These are phyloP conservation scores for Diplodia corticola DNA, from an alignment of 2,329 filamentous ascomycete species.

Conservation along the genomic window DNA sequence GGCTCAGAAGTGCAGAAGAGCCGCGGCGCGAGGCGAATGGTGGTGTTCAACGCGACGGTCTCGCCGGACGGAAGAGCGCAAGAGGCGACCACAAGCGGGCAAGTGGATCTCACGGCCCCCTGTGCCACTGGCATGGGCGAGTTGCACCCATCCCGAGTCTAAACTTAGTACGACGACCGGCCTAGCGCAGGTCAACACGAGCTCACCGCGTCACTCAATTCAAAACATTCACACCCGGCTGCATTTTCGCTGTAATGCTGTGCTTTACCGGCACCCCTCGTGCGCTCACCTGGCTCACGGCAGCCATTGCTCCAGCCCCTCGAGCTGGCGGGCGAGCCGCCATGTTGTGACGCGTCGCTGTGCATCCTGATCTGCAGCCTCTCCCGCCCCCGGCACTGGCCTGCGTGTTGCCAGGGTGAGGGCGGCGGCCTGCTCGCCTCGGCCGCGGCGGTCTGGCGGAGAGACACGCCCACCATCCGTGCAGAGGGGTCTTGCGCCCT, in stretches of 20 bases:
- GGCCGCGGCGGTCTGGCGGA: conserved; percentile 1
- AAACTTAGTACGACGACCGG: conserved; percentile 19
- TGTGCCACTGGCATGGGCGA: conserved; percentile 6
- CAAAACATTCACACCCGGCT: conserved; percentile 6
- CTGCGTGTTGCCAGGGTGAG: conserved; percentile 10
- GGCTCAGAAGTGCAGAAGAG: neutral
- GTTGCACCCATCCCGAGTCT: conserved; percentile 14
- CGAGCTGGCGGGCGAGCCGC: neutral
- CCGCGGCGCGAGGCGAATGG: conserved; percentile 18
- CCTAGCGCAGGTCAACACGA: conserved; percentile 19
- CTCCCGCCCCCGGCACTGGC: neutral
- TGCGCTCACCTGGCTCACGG: neutral
- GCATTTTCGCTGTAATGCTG: neutral
- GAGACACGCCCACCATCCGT: conserved; percentile 13
- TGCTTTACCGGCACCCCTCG: neutral
- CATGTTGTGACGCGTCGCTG: neutral
- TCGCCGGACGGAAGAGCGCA: conserved; percentile 16
- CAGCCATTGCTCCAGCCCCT: neutral
- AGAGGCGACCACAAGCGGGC: conserved; percentile 16
- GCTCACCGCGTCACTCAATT: conserved; percentile 20
- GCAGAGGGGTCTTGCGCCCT: neutral
- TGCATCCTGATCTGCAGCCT: conserved; percentile 15
- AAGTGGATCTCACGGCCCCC: conserved; percentile 19
- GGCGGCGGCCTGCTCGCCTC: conserved; percentile 5
- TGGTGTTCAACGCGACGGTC: conserved; percentile 17